Evolutionary conservation across 805 yeast species (phyloP), one percentile per base, ranked within the genome.

Genomic region (Yarrowia hollandica): DNA sequence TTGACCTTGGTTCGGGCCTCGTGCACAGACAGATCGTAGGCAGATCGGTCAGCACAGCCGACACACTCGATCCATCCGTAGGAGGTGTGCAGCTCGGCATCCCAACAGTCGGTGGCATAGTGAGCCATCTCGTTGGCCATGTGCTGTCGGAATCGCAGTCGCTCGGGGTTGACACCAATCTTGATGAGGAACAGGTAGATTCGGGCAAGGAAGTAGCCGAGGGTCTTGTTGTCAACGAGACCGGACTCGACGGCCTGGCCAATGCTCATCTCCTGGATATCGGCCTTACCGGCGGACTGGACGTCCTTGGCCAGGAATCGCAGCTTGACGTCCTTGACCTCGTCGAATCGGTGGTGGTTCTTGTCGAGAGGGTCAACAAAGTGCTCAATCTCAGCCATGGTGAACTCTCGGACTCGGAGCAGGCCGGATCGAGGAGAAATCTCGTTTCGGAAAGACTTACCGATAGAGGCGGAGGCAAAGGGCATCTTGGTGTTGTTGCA

Each of bases 61-160:
- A 94, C 97, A 84, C 99, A 95, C 79, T 94, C 99, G 68, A 94
- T 88, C 99, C 99, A 94, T 68, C 99, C 99, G 69, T 90, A 94
- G 30, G 97, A 89, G 39, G 97, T 85, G 67, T 88, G 85, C 69
- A 94, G 80, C 79, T 94, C 99, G 65, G 96, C 97, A 77, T 94
- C 99, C 99, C 99, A 94, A 80, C 99, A 94, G 77, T 94, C 99
- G 66, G 96, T 85, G 62, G 99, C 99, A 74, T 94, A 94, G 75
- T 94, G 99, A 16, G 99, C 99, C 99, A 94, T 94, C 79, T 94
- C 99, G 73, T 94, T 94, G 67, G 85, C 80, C 96, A 94, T 85
- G 77, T 94, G 99, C 79, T 94, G 99, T 80, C 99, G 88, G 83
- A 94, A 94, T 74, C 99, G 84, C 72, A 94, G 76, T 69, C 90